phyloP scores from a whole-genome alignment of 768 basidiomycete species.

The Suillus hirtellus region DNA sequence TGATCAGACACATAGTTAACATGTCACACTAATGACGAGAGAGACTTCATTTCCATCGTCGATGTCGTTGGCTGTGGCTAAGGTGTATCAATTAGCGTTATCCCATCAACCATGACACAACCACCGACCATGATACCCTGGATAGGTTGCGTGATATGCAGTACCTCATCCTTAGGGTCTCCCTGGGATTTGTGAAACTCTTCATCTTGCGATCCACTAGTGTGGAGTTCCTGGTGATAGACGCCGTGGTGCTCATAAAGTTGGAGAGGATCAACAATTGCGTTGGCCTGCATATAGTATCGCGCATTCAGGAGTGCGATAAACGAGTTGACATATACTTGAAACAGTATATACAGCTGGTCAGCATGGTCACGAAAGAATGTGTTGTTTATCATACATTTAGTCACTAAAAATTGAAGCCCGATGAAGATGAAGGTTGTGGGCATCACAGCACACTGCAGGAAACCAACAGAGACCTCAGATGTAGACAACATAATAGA shows the following conservation, averaged over 20 bases:
- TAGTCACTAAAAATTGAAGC: not conserved
- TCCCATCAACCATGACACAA: not conserved
- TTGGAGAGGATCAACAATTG: too few relatives aligned
- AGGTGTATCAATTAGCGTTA: not conserved
- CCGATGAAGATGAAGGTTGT: not conserved
- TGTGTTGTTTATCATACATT: not conserved
- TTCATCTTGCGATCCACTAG: not conserved
- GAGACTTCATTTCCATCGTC: too few relatives aligned
- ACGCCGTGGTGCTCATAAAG: not conserved
- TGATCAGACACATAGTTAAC: too few relatives aligned
- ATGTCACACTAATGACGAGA: too few relatives aligned
- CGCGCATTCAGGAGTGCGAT: not conserved
- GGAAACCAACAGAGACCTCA: not conserved
- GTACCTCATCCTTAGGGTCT: not conserved
- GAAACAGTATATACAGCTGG: not conserved
- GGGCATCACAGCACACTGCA: not conserved
- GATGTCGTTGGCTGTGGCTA: not conserved
- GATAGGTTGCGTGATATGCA: not conserved
- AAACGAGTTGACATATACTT: conserved; percentile 2
- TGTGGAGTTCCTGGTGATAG: not conserved
- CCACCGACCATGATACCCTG: not conserved
- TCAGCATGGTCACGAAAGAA: not conserved
- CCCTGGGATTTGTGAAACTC: not conserved
- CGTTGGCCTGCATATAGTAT: not conserved
- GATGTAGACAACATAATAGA: not conserved